These are phyloP conservation scores for Elsinoe necatrix DNA, from an alignment of 2,329 filamentous ascomycete genomes.

Conservation along the genomic window DNA sequence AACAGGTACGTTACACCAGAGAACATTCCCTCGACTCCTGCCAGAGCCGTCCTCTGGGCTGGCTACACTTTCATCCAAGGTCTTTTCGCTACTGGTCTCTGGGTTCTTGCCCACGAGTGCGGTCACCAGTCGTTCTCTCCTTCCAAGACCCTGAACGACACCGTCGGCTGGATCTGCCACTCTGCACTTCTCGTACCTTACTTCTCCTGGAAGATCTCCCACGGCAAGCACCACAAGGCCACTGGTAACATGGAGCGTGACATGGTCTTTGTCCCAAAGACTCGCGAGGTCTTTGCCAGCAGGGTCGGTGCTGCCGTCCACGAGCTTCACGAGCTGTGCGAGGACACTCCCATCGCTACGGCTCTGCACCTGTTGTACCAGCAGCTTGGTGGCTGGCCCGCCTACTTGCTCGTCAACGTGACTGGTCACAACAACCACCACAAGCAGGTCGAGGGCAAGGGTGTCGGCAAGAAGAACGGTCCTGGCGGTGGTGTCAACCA, in stretches of 20 bases:
- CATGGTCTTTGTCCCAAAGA: constrained; percentile 98
- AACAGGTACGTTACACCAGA: constrained; percentile 85
- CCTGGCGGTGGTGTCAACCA: constrained; percentile 79
- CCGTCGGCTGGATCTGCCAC: constrained; percentile 85
- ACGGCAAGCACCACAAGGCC: constrained; percentile 99
- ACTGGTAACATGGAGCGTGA: constrained; percentile 95
- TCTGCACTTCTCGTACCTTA: constrained; percentile 86
- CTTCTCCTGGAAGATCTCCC: constrained; percentile 99
- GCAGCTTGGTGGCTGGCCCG: constrained; percentile 86
- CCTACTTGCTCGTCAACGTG: constrained; percentile 85
- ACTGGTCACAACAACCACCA: constrained; percentile 95
- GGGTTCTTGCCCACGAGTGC: constrained; percentile 97
- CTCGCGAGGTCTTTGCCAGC: constrained; percentile 69
- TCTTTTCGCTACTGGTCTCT: constrained; percentile 84
- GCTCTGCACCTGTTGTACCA: constrained; percentile 65
- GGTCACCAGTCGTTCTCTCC: constrained; percentile 93
- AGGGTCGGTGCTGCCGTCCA: constrained; percentile 66
- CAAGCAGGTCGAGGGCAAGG: constrained; percentile 84
- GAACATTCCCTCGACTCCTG: constrained; percentile 60
- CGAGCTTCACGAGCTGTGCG: constrained; percentile 78
- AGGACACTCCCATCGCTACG: constrained; percentile 87
- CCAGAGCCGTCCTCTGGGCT: constrained; percentile 58
- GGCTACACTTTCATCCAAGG: constrained; percentile 75
- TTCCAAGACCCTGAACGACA: constrained; percentile 85
- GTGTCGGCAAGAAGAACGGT: constrained; percentile 85